phyloP scores from a whole-genome alignment of 2,329 filamentous ascomycete genomes.

The Hypocreales sp. region DNA sequence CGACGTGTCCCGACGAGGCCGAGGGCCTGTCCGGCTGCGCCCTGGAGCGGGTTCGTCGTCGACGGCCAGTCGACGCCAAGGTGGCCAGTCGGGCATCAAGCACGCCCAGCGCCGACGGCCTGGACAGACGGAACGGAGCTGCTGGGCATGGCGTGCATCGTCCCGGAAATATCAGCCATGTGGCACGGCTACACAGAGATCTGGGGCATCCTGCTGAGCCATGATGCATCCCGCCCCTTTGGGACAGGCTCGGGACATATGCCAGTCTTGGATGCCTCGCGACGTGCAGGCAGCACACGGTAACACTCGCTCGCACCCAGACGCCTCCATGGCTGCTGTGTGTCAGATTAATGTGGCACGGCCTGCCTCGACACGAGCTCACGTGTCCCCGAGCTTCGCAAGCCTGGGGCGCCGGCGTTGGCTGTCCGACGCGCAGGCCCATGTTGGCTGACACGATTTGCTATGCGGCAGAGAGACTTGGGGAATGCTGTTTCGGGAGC shows the following conservation, averaged over 20 bases:
- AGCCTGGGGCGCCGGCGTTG: neutral
- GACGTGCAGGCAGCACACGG: conserved; percentile 1
- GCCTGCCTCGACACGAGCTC: conserved; percentile 3
- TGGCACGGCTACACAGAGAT: neutral
- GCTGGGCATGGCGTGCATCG: neutral
- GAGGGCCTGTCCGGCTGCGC: neutral
- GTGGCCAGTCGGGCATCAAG: too few relatives aligned
- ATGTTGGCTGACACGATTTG: too few relatives aligned
- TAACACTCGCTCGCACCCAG: neutral
- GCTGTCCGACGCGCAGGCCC: neutral
- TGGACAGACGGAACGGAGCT: too few relatives aligned
- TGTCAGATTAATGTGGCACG: conserved; percentile 1
- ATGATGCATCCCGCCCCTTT: neutral
- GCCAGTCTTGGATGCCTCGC: conserved; percentile 2
- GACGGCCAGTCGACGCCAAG: too few relatives aligned
- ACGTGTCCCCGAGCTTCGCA: conserved; percentile 2
- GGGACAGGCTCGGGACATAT: conserved; percentile 2
- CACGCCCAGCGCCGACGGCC: too few relatives aligned
- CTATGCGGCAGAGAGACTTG: too few relatives aligned
- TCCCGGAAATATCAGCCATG: neutral
- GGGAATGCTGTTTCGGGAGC: too few relatives aligned
- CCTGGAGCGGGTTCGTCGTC: too few relatives aligned
- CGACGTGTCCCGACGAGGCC: neutral
- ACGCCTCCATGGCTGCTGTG: neutral
- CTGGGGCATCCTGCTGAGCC: neutral